These are phyloP conservation scores for Hsuehochloa calcarea DNA, from an alignment of 176 grass and related monocot species.

Conservation along the genomic window DNA sequence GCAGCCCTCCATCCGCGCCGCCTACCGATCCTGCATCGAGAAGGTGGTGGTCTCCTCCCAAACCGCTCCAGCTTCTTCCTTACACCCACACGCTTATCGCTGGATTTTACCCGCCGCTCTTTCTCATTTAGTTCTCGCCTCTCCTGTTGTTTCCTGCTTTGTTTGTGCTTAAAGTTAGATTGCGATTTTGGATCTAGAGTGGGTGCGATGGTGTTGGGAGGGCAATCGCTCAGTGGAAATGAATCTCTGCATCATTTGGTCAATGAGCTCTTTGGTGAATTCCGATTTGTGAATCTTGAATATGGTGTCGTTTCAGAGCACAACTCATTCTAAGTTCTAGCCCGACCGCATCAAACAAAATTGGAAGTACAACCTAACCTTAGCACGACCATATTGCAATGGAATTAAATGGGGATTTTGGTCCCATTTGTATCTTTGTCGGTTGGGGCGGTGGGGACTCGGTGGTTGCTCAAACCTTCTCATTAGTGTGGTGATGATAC, in stretches of 20 bases:
- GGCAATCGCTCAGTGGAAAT: neutral
- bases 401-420: conserved; percentile 5
- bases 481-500: neutral
- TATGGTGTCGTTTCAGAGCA: neutral
- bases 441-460: neutral
- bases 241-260: neutral
- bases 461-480: conserved; percentile 10
- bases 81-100: neutral
- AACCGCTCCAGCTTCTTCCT: neutral
- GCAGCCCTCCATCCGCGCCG: conserved; percentile 88
- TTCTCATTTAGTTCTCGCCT: neutral
- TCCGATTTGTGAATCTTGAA: conserved; percentile 20
- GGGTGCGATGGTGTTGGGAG: neutral
- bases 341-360: neutral
- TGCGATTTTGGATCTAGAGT: conserved; percentile 27
- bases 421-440: neutral
- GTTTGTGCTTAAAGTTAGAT: neutral
- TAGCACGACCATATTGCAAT: neutral
- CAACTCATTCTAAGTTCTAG: neutral
- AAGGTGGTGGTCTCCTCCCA: conserved; percentile 41
- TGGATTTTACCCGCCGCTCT: neutral
- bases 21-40: conserved; percentile 86
- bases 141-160: neutral
- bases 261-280: neutral
- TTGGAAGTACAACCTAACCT: conserved; percentile 13